Percentiles rank a stretch among this genome's conserved stretches.
phyloP scores from a whole-genome alignment of 139 green algal genomes.

The Raphidocelis subcapitata region DNA sequence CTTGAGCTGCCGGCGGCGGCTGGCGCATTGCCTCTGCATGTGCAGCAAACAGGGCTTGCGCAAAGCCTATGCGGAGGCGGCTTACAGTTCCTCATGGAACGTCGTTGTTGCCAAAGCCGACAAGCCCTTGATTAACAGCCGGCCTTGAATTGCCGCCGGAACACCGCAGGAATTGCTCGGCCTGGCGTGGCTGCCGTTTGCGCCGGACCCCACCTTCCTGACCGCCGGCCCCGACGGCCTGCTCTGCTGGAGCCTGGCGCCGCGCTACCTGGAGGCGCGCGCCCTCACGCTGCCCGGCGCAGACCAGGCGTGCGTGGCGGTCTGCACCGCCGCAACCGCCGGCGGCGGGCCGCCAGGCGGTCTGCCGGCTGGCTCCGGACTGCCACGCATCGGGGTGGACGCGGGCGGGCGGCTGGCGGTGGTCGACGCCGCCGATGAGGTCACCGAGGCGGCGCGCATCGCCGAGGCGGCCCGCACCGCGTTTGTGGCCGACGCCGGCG shows the following conservation, averaged over 20 bases:
- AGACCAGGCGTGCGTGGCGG: neutral
- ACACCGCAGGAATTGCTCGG: conserved; percentile 12
- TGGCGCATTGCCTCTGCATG: too few relatives aligned
- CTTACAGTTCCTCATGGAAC: too few relatives aligned
- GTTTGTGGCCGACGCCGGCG: conserved; percentile 21
- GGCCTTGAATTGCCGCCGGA: too few relatives aligned
- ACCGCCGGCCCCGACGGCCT: conserved; percentile 34
- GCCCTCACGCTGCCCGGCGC: conserved; percentile 22
- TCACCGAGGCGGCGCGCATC: neutral
- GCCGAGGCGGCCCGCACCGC: conserved; percentile 18
- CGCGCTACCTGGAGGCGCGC: conserved; percentile 31
- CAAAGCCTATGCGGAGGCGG: too few relatives aligned
- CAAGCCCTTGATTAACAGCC: too few relatives aligned
- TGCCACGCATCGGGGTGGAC: neutral
- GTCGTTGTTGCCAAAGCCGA: too few relatives aligned
- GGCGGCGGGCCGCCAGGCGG: neutral
- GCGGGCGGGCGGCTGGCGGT: neutral
- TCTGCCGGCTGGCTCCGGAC: neutral
- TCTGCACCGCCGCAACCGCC: conserved; percentile 7
- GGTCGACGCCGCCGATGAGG: neutral
- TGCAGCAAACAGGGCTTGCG: too few relatives aligned
- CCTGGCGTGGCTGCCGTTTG: conserved; percentile 25
- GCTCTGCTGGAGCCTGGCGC: conserved; percentile 44
- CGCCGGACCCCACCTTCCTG: conserved; percentile 33
- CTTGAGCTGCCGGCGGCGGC: too few relatives aligned